A percentile compares a stretch with the other conserved stretches of the same genome.
Evolutionary conservation across 1,284 basidiomycete genomes (phyloP).

Genomic region (Boletus chippewaensis): DNA sequence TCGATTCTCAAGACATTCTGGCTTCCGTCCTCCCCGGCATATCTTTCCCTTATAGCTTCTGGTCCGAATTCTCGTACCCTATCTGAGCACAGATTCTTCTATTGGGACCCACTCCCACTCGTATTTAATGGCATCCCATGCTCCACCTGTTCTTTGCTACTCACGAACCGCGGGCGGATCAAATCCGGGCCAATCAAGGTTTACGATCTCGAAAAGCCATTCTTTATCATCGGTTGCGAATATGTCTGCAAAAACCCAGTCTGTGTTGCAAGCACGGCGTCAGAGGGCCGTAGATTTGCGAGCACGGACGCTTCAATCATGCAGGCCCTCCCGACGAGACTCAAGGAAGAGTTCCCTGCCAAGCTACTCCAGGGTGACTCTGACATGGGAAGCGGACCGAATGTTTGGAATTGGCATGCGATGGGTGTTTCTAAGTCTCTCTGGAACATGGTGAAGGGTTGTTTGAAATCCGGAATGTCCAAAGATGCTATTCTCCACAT

Average conservation of each 20-base stretch:
- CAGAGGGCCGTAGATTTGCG: conserved; percentile 55
- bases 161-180: conserved; percentile 61
- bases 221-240: conserved; percentile 75
- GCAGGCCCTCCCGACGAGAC: conserved; percentile 53
- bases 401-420: conserved; percentile 67
- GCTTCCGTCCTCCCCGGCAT: conserved; percentile 66
- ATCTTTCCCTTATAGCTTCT: conserved; percentile 68
- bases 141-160: conserved; percentile 49
- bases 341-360: conserved; percentile 68
- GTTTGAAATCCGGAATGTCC: conserved; percentile 47
- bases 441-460: conserved; percentile 62
- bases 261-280: conserved; percentile 36
- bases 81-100: conserved; percentile 66
- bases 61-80: conserved; percentile 56
- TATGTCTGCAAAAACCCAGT: conserved; percentile 51
- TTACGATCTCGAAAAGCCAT: conserved; percentile 67
- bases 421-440: conserved; percentile 58
- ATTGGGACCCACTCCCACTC: conserved; percentile 72
- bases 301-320: conserved; percentile 65
- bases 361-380: conserved; percentile 45
- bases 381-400: conserved; percentile 49
- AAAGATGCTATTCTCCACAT: conserved; percentile 55
- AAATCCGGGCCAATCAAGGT: conserved; percentile 63
- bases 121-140: conserved; percentile 71
- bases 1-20: conserved; percentile 71